A percentile compares a stretch with the other conserved stretches of the same genome.
Evolutionary conservation across 2,329 filamentous ascomycete genomes (phyloP).

Genomic region (Stylonectria norvegica): DNA sequence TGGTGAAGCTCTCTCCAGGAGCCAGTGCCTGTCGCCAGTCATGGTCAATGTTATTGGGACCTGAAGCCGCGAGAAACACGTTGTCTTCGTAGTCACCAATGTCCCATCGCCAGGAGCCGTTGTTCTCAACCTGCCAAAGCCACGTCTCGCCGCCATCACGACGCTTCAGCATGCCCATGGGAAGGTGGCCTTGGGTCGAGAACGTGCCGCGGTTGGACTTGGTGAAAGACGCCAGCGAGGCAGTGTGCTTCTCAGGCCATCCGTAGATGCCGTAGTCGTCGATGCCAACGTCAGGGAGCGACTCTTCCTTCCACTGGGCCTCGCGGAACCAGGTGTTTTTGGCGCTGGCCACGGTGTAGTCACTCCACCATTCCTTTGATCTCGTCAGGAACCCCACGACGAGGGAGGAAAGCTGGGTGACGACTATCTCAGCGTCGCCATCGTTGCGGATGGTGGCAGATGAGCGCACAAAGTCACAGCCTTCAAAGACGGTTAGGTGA

Average conservation of each 20-base stretch:
- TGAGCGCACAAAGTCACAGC: constrained; percentile 11
- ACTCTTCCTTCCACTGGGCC: constrained; percentile 27
- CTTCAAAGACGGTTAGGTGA: constrained; percentile 20
- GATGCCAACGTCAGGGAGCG: constrained; percentile 1
- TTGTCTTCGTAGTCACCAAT: constrained; percentile 33
- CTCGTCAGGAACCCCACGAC: constrained; percentile 17
- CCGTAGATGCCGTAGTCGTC: constrained; percentile 9
- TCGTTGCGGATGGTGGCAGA: constrained; percentile 22
- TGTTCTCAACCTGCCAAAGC: constrained; percentile 36
- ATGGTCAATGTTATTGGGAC: constrained; percentile 28
- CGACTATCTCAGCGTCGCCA: neutral
- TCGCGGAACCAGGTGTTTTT: constrained; percentile 34
- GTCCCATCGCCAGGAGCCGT: constrained; percentile 36
- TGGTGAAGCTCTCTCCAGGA: constrained; percentile 24
- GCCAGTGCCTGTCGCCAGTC: constrained; percentile 24
- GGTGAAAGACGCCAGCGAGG: neutral
- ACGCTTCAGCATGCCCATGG: constrained; percentile 29
- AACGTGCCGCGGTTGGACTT: neutral
- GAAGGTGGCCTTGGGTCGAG: constrained; percentile 16
- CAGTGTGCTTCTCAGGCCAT: neutral
- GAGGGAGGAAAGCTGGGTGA: constrained; percentile 24
- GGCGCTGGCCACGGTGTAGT: constrained; percentile 20
- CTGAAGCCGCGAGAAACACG: constrained; percentile 29
- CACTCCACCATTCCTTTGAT: constrained; percentile 20
- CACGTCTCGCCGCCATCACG: constrained; percentile 24